A percentile compares a stretch with the other conserved stretches of the same genome.
Evolutionary conservation across 345 rosid genomes (phyloP).

Genomic region (Eucalyptus coolabah): DNA sequence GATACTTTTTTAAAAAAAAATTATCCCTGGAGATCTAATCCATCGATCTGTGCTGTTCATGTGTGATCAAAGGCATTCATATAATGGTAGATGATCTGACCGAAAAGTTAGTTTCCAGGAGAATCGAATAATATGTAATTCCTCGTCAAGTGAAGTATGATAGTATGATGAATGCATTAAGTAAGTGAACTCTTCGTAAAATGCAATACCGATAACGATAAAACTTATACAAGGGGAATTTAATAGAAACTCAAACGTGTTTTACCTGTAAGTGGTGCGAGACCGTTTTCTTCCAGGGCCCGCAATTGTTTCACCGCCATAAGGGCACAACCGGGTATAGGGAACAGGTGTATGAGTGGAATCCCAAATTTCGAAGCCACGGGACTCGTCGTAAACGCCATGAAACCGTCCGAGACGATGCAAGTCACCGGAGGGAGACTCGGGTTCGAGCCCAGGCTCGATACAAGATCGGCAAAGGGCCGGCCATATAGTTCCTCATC

Average conservation of each 20-base stretch:
- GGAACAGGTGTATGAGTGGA: background rate
- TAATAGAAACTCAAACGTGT: background rate
- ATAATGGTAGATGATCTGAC: background rate
- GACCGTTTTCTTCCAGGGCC: background rate
- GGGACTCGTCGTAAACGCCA: background rate
- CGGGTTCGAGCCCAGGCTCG: background rate
- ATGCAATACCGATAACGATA: background rate
- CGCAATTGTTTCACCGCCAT: background rate
- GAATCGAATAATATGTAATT: background rate
- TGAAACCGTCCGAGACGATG: constrained; percentile 1
- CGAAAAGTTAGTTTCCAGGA: background rate
- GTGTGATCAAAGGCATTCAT: background rate
- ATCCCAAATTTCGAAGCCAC: background rate
- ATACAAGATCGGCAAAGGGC: background rate
- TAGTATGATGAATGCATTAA: background rate
- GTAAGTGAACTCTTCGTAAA: background rate
- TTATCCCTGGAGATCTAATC: background rate
- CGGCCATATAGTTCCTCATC: background rate
- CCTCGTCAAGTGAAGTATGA: background rate
- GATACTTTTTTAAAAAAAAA: background rate
- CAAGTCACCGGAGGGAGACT: background rate
- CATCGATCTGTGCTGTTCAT: background rate
- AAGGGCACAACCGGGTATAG: background rate
- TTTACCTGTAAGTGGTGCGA: constrained; percentile 2
- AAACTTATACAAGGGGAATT: background rate